Conservation (phyloP, 2,329 filamentous ascomycete species). For the Claviceps digitariae region DNA sequence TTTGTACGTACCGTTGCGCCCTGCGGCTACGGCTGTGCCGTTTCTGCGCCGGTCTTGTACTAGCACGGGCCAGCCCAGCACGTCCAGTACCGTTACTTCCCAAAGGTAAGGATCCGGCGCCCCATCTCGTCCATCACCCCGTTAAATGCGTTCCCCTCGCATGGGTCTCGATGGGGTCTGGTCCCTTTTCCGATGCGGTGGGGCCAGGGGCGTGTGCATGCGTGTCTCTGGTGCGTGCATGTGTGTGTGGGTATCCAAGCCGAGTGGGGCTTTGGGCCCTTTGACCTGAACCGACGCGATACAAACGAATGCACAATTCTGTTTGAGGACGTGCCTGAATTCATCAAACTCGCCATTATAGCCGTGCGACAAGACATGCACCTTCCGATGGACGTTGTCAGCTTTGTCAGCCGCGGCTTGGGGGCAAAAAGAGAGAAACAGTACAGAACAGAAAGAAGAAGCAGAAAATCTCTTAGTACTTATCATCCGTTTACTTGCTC, state of each 20-base stretch:
- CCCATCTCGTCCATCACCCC: neutral
- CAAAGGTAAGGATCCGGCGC: neutral
- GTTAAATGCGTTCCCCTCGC: slow-evolving; percentile 3
- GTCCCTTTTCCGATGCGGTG: slow-evolving; percentile 4
- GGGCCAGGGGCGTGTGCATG: slow-evolving; percentile 2
- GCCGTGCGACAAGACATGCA: neutral
- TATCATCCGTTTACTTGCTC: too few relatives aligned
- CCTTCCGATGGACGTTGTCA: neutral
- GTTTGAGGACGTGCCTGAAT: neutral
- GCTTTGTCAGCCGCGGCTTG: too few relatives aligned
- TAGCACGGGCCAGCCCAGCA: neutral
- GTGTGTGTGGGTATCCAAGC: neutral
- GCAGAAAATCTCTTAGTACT: too few relatives aligned
- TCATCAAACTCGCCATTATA: neutral
- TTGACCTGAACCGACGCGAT: neutral
- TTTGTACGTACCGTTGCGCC: neutral
- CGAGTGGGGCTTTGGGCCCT: neutral
- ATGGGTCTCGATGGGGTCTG: neutral
- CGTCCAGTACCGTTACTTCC: neutral
- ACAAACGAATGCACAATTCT: neutral
- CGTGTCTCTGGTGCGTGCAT: neutral
- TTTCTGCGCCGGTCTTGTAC: neutral
- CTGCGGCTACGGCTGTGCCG: slow-evolving; percentile 1
- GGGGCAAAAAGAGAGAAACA: too few relatives aligned
- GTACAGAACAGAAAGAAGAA: too few relatives aligned